phyloP scores from a whole-genome alignment of 768 basidiomycete genomes.

The Boletus rubescentipes region DNA sequence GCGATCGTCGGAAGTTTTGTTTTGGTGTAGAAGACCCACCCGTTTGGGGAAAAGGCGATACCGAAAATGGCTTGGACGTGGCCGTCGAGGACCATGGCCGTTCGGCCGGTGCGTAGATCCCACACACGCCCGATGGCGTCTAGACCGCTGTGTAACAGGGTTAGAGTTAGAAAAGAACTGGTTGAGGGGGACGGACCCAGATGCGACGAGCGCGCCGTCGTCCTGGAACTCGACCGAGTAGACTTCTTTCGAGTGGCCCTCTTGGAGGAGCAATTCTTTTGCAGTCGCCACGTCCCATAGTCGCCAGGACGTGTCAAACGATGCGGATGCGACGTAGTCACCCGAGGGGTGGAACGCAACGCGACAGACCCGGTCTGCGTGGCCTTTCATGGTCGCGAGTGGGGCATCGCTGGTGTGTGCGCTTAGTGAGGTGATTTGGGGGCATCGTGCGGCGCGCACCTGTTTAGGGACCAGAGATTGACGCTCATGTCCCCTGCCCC shows the following conservation, averaged over 20 bases:
- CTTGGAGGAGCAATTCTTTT: slow-evolving; percentile 85
- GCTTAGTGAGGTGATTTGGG: slow-evolving; percentile 4
- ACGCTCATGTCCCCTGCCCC: slow-evolving; percentile 87
- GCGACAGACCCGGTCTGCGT: slow-evolving; percentile 87
- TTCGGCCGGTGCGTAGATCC: slow-evolving; percentile 93
- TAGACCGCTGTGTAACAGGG: slow-evolving; percentile 60
- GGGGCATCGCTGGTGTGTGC: slow-evolving; percentile 66
- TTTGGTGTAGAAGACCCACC: slow-evolving; percentile 50
- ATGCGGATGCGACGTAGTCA: slow-evolving; percentile 88
- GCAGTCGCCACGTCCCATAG: slow-evolving; percentile 89
- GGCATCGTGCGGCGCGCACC: slow-evolving; percentile 43
- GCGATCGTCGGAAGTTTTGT: background rate
- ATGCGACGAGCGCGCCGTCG: slow-evolving; percentile 90
- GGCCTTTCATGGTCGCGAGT: slow-evolving; percentile 83
- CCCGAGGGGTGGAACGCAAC: slow-evolving; percentile 98
- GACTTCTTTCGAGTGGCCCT: slow-evolving; percentile 97
- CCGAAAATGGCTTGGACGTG: slow-evolving; percentile 92
- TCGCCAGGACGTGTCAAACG: slow-evolving; percentile 97
- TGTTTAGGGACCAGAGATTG: slow-evolving; percentile 85
- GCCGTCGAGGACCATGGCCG: slow-evolving; percentile 97
- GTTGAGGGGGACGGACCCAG: slow-evolving; percentile 61
- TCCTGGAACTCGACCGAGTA: slow-evolving; percentile 95
- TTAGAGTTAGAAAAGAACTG: background rate
- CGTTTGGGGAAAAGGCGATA: slow-evolving; percentile 93
- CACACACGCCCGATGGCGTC: slow-evolving; percentile 97